Percentiles rank a stretch among this genome's conserved stretches.
Evolutionary conservation across 305 asterid species (phyloP).

Genomic region (Petunia hybrid): DNA sequence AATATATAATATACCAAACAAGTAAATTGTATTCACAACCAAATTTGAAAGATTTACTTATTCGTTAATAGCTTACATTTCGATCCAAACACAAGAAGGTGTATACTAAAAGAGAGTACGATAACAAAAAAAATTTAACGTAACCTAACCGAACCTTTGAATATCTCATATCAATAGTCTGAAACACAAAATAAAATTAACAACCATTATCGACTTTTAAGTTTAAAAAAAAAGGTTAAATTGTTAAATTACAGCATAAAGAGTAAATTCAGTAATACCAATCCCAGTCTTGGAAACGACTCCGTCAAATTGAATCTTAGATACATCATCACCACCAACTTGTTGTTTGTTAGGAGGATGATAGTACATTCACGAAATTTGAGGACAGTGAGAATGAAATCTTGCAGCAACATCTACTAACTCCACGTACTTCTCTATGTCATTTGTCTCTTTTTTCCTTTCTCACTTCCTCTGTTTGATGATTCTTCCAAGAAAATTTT

Average conservation of each 20-base stretch:
- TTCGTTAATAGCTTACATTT: no score
- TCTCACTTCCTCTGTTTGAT: not conserved
- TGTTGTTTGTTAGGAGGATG: conserved; percentile 64
- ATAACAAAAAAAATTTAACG: no score
- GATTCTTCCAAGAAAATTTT: not conserved
- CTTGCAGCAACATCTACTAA: conserved; percentile 70
- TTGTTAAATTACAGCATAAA: conserved; percentile 47
- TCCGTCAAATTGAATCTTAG: conserved; percentile 34
- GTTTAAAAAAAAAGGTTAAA: not conserved
- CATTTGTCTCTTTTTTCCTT: not conserved
- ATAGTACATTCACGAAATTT: conserved; percentile 82
- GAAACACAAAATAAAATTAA: not conserved
- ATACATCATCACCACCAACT: conserved; percentile 8
- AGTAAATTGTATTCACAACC: no score
- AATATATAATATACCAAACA: no score
- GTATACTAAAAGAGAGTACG: no score
- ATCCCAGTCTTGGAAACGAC: conserved; percentile 35
- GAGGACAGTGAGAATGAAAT: conserved; percentile 93
- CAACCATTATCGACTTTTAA: not conserved
- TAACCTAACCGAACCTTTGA: not conserved
- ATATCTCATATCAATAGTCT: not conserved
- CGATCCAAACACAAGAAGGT: no score
- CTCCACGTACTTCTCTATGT: conserved; percentile 64
- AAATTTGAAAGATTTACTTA: no score
- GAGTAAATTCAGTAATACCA: conserved; percentile 59